Conservation (phyloP, 2,329 filamentous ascomycete species). For the Fusarium praegraminearum region DNA sequence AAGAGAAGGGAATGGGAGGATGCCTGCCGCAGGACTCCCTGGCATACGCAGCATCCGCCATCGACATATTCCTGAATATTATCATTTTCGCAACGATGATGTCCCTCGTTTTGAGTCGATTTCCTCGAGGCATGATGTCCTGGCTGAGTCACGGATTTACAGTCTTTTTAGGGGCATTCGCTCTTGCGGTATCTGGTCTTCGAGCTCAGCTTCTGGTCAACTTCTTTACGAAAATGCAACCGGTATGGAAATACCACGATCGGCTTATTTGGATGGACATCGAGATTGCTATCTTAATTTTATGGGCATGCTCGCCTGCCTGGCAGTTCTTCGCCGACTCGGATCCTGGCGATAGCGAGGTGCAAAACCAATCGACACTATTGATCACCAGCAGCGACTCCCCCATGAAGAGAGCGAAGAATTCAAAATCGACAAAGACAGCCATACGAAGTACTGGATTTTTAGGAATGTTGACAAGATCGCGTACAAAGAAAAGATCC, state of each 20-base stretch:
- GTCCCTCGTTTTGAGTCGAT: constrained; percentile 53
- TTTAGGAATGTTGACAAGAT: neutral
- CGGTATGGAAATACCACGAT: constrained; percentile 58
- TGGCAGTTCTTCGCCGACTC: constrained; percentile 40
- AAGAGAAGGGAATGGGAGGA: constrained; percentile 10
- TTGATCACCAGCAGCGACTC: neutral
- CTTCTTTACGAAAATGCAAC: constrained; percentile 52
- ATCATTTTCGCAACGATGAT: constrained; percentile 59
- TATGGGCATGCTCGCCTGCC: constrained; percentile 58
- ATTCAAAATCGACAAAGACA: neutral
- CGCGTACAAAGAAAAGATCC: constrained; percentile 45
- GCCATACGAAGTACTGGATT: constrained; percentile 1
- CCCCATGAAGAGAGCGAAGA: neutral
- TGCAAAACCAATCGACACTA: constrained; percentile 35
- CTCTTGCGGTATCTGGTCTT: constrained; percentile 53
- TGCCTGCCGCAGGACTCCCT: constrained; percentile 48
- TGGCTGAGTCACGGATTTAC: constrained; percentile 59
- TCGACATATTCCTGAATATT: constrained; percentile 62
- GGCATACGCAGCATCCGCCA: constrained; percentile 57
- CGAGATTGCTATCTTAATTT: constrained; percentile 57
- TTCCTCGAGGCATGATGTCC: constrained; percentile 57
- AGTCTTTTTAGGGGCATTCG: constrained; percentile 59
- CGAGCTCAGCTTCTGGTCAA: constrained; percentile 51
- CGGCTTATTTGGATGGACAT: constrained; percentile 58
- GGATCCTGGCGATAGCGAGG: constrained; percentile 1